Percentiles rank a stretch among this genome's conserved stretches.
Conservation (phyloP, 1,284 basidiomycete genomes). For the Apiotrichum sp. region DNA sequence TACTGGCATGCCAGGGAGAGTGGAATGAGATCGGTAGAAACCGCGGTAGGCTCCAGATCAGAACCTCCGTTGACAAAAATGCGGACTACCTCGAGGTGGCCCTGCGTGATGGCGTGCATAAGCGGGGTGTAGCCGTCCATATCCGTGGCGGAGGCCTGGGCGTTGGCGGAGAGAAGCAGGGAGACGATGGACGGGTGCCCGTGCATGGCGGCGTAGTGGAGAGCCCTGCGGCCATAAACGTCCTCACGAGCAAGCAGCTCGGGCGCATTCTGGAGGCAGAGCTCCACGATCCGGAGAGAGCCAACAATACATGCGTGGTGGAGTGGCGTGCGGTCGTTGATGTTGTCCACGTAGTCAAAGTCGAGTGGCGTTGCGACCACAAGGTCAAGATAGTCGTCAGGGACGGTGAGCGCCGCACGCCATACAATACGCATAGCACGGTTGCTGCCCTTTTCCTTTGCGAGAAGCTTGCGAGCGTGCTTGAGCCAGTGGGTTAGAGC, state of each 20-base stretch:
- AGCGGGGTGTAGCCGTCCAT: constrained; percentile 91
- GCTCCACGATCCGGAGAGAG: constrained; percentile 64
- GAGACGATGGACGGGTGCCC: constrained; percentile 74
- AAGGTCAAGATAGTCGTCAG: constrained; percentile 62
- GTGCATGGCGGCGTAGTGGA: constrained; percentile 95
- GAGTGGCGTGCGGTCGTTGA: constrained; percentile 91
- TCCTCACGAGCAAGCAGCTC: constrained; percentile 33
- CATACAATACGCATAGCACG: constrained; percentile 72
- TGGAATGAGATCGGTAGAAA: constrained; percentile 69
- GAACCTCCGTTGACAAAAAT: constrained; percentile 66
- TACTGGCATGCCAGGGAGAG: constrained; percentile 85
- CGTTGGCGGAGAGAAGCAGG: constrained; percentile 63
- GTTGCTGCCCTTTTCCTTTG: constrained; percentile 40
- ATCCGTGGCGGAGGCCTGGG: constrained; percentile 68
- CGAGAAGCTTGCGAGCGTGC: constrained; percentile 49
- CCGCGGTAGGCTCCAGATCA: constrained; percentile 52
- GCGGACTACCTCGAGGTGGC: constrained; percentile 72
- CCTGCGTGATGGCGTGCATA: constrained; percentile 84
- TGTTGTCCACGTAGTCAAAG: constrained; percentile 89
- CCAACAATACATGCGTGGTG: constrained; percentile 90
- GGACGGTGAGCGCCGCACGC: constrained; percentile 80
- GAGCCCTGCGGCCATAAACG: constrained; percentile 82
- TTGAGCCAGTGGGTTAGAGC: constrained; percentile 65
- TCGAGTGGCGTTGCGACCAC: constrained; percentile 78
- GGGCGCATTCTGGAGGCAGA: constrained; percentile 63